Percentiles rank a stretch among this genome's conserved stretches.
These are phyloP conservation scores for Pythium pyrilobum DNA, from an alignment of 352 stramenopile species.

Conservation along the genomic window DNA sequence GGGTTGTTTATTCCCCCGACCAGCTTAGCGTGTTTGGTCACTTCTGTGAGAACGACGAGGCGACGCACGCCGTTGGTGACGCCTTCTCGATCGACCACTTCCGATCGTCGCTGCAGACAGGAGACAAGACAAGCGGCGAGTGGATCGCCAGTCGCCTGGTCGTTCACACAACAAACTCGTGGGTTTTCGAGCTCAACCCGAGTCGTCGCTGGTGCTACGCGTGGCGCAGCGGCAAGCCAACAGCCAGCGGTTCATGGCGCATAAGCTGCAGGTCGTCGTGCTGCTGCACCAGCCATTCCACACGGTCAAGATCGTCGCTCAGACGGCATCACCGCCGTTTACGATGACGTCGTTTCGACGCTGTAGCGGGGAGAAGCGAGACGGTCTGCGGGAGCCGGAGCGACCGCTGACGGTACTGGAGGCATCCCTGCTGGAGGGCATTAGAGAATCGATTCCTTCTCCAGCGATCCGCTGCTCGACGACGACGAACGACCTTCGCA, in stretches of 20 bases:
- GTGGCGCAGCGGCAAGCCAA: constrained; percentile 9
- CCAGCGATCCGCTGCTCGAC: background rate
- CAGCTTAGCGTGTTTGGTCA: background rate
- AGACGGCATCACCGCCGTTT: background rate
- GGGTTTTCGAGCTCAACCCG: constrained; percentile 5
- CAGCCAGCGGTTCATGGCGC: background rate
- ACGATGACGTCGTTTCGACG: constrained; percentile 6
- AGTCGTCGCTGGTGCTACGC: constrained; percentile 8
- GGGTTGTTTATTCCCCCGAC: no score
- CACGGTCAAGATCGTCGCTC: background rate
- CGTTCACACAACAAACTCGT: background rate
- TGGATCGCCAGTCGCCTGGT: background rate
- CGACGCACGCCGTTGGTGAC: background rate
- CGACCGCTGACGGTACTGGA: background rate
- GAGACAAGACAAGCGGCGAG: background rate
- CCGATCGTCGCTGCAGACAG: background rate
- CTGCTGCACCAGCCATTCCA: background rate
- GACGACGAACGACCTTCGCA: background rate
- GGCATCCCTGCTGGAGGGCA: background rate
- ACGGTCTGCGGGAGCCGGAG: background rate
- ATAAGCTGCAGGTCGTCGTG: background rate
- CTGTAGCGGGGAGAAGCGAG: background rate
- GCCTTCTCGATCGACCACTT: background rate
- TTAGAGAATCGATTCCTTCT: background rate
- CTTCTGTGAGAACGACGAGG: background rate